phyloP scores from a whole-genome alignment of 31 red algal genomes.

The Odonthalia washingtoniensis region DNA sequence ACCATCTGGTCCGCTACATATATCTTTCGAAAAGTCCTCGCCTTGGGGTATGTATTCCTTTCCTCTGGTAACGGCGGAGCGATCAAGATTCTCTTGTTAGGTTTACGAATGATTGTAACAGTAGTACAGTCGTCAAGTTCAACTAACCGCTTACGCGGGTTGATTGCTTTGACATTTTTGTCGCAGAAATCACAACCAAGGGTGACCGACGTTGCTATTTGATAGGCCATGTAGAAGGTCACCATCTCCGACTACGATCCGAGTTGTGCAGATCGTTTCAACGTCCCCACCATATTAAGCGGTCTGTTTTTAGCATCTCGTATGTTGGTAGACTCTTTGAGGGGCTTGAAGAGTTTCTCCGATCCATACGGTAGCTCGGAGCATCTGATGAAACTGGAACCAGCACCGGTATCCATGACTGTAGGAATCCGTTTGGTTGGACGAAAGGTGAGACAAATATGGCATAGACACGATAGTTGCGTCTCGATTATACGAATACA shows the following conservation, averaged over 20 bases:
- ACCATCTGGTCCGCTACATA: too few species aligned
- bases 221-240: neutral
- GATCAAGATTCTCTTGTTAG: constrained; percentile 20
- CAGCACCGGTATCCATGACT: too few species aligned
- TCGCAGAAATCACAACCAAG: constrained; percentile 13
- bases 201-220: neutral
- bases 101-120: neutral
- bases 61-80: too few species aligned
- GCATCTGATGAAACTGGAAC: too few species aligned
- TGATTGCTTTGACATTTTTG: constrained; percentile 35
- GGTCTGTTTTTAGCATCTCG: too few species aligned
- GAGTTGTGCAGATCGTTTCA: too few species aligned
- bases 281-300: too few species aligned
- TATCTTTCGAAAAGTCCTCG: neutral
- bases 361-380: too few species aligned
- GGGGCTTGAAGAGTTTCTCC: too few species aligned
- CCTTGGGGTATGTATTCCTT: neutral
- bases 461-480: neutral
- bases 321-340: too few species aligned
- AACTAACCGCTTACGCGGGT: neutral
- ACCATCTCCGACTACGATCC: too few species aligned
- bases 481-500: neutral
- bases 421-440: neutral
- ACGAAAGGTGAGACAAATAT: neutral
- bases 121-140: constrained; percentile 16